Percentiles rank a stretch among this genome's conserved stretches.
These are phyloP conservation scores for Trametes sp. DNA, from an alignment of 1,284 basidiomycete genomes.

Conservation along the genomic window DNA sequence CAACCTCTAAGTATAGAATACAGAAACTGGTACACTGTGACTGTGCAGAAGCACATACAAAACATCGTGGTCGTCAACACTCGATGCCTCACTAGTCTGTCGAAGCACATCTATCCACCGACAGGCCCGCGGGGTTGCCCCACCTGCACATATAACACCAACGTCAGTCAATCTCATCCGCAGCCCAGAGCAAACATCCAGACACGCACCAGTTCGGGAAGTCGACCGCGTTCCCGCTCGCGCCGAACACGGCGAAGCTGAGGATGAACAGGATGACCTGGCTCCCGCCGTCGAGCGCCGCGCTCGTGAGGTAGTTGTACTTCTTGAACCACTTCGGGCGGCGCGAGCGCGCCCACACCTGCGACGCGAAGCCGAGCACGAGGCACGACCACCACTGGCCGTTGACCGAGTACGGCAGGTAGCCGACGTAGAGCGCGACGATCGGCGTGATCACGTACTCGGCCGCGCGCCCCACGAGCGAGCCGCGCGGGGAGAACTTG, in stretches of 20 bases:
- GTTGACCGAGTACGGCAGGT: slow-evolving; percentile 63
- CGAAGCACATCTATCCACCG: slow-evolving; percentile 38
- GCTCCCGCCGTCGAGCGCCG: slow-evolving; percentile 55
- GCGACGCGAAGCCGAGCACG: slow-evolving; percentile 54
- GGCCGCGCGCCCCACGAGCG: slow-evolving; percentile 43
- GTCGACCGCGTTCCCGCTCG: slow-evolving; percentile 61
- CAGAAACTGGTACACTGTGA: not conserved
- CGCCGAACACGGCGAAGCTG: slow-evolving; percentile 73
- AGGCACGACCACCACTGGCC: slow-evolving; percentile 57
- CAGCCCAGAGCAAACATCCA: not conserved
- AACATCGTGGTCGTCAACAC: not conserved
- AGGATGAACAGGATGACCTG: slow-evolving; percentile 57
- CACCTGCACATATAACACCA: slow-evolving; percentile 33
- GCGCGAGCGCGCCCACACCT: slow-evolving; percentile 56
- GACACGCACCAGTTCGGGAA: slow-evolving; percentile 51
- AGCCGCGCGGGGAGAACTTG: slow-evolving; percentile 47
- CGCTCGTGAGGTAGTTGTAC: slow-evolving; percentile 55
- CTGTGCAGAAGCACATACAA: not conserved
- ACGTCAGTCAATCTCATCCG: not conserved
- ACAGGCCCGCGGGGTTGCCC: slow-evolving; percentile 42
- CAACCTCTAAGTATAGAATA: slow-evolving; percentile 11
- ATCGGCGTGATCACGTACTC: slow-evolving; percentile 60
- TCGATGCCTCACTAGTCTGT: not conserved
- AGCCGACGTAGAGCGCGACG: slow-evolving; percentile 59
- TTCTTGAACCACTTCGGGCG: slow-evolving; percentile 59